Conservation (phyloP, 2,329 filamentous ascomycete species). For the Zymoseptoria brevis region DNA sequence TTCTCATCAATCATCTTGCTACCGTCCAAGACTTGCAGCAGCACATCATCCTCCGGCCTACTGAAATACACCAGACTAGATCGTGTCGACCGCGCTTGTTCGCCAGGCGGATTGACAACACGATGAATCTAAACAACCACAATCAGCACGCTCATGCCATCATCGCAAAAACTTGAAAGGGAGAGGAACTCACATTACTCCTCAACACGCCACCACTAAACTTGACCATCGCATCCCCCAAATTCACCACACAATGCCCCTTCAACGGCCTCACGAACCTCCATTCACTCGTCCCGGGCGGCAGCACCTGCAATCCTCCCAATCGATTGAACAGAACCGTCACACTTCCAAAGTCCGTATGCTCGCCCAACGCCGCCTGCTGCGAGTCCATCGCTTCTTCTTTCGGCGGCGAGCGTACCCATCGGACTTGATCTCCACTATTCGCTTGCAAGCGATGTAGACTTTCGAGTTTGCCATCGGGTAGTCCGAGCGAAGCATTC, state of each 20-base stretch:
- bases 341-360: constrained; percentile 51
- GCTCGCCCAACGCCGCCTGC: constrained; percentile 41
- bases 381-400: constrained; percentile 35
- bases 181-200: constrained; percentile 14
- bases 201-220: constrained; percentile 33
- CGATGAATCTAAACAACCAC: constrained; percentile 32
- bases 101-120: constrained; percentile 43
- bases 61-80: constrained; percentile 50
- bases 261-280: constrained; percentile 46
- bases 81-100: constrained; percentile 37
- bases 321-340: constrained; percentile 51
- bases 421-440: constrained; percentile 49
- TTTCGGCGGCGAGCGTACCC: constrained; percentile 42
- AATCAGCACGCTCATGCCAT: background rate
- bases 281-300: constrained; percentile 36
- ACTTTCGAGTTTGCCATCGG: constrained; percentile 34
- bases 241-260: constrained; percentile 41
- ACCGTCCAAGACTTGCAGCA: constrained; percentile 33
- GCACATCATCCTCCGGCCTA: constrained; percentile 43
- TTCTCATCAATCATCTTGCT: constrained; percentile 24
- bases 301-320: constrained; percentile 47
- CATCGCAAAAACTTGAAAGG: background rate
- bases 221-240: constrained; percentile 42
- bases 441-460: constrained; percentile 37
- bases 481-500: constrained; percentile 38